These are phyloP conservation scores for Candida stauntonica DNA, from an alignment of 805 yeast species.

Conservation along the genomic window DNA sequence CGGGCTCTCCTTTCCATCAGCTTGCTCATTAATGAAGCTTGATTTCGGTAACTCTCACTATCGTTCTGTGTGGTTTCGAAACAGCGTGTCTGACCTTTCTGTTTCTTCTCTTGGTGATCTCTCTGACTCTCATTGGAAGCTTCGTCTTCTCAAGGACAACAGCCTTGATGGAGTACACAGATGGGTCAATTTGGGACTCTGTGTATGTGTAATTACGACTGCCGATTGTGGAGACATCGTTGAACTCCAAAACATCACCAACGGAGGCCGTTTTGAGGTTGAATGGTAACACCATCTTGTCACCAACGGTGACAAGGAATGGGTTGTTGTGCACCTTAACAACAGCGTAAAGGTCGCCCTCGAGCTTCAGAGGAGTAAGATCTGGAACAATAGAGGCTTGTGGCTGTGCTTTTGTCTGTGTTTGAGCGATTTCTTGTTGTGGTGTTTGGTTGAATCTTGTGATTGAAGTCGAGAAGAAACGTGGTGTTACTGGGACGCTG, in stretches of 20 bases:
- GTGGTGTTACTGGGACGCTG: conserved; percentile 2
- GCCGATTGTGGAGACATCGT: conserved; percentile 77
- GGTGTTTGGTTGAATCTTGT: conserved; percentile 7
- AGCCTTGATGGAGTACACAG: conserved; percentile 60
- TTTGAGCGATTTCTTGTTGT: too few species aligned
- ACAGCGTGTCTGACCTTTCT: conserved; percentile 66
- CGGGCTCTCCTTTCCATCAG: too few species aligned
- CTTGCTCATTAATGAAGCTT: conserved; percentile 43
- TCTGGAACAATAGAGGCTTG: conserved; percentile 27
- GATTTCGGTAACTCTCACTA: conserved; percentile 71
- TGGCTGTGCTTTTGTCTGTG: background rate
- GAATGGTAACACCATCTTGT: conserved; percentile 74
- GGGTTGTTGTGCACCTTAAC: conserved; percentile 79
- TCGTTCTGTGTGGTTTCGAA: conserved; percentile 70
- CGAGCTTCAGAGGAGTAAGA: conserved; percentile 59
- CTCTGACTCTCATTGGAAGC: conserved; percentile 68
- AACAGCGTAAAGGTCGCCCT: conserved; percentile 73
- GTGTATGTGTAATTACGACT: conserved; percentile 74
- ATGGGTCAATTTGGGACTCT: conserved; percentile 49
- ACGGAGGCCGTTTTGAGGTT: conserved; percentile 69
- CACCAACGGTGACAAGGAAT: conserved; percentile 89
- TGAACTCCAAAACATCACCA: conserved; percentile 76
- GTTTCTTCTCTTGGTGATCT: conserved; percentile 74
- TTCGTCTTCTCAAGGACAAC: conserved; percentile 84
- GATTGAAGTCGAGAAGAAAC: conserved; percentile 5